Evolutionary conservation across 2,329 filamentous ascomycete genomes (phyloP).

Genomic region (Ophiostoma australiae): DNA sequence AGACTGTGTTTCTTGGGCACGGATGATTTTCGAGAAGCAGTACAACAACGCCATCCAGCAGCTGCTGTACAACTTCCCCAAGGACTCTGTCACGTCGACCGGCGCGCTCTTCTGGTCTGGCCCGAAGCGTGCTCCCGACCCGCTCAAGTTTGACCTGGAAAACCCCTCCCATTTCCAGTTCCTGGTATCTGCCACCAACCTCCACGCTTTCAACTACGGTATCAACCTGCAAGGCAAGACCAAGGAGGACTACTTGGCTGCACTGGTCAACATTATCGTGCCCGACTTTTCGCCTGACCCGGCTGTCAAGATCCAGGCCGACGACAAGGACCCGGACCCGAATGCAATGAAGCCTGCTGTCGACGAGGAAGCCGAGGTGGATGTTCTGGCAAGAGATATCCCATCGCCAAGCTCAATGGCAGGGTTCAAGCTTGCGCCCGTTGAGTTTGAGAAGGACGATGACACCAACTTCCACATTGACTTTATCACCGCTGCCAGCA

Average conservation of each 20-base stretch:
- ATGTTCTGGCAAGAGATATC: constrained; percentile 65
- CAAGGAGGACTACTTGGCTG: constrained; percentile 67
- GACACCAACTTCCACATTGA: constrained; percentile 98
- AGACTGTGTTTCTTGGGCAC: constrained; percentile 94
- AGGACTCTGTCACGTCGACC: constrained; percentile 80
- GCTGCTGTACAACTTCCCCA: constrained; percentile 93
- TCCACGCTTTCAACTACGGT: constrained; percentile 96
- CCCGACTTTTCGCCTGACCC: constrained; percentile 90
- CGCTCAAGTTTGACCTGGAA: constrained; percentile 79
- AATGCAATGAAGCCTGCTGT: constrained; percentile 56
- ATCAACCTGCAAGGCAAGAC: constrained; percentile 78
- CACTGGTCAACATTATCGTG: constrained; percentile 88
- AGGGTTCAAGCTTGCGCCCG: constrained; percentile 82
- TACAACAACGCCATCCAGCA: constrained; percentile 97
- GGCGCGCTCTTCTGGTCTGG: constrained; percentile 97
- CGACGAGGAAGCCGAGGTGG: constrained; percentile 71
- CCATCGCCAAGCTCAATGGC: constrained; percentile 75
- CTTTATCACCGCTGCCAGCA: constrained; percentile 96
- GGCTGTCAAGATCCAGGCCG: constrained; percentile 92
- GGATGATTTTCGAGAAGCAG: constrained; percentile 89
- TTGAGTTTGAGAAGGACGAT: constrained; percentile 97
- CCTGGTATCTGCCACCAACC: constrained; percentile 78
- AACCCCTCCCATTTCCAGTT: constrained; percentile 87
- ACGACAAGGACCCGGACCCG: constrained; percentile 86
- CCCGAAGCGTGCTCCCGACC: constrained; percentile 90